Base-by-base conservation (phyloP, 768 basidiomycete species). In the Pilatotrama ljubarskyi region DNA sequence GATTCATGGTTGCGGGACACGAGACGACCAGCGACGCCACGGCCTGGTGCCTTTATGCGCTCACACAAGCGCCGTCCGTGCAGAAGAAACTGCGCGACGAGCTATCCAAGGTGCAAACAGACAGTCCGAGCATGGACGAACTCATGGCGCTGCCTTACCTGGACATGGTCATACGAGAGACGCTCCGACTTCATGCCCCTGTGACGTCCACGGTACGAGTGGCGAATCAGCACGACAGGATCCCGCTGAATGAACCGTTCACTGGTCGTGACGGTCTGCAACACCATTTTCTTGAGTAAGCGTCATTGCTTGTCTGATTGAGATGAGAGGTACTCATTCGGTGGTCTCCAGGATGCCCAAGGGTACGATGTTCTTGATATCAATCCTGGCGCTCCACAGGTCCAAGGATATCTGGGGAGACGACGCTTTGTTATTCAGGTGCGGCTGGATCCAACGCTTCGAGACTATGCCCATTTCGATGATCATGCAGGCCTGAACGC, bases 111-210 rank as follows among this genome's bases (percentile, higher is more conserved):
- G 74, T 85, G 14, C 66, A 76, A 1, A 83, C 82, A 0, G 58
- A 51, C 5, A 13, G 48, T 1, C 87, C 87, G 2, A 77, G 80
- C 1, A 88, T 90, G 84, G 88, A 90, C 38, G 79, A 85, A 20
- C 78, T 91, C 1, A 80, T 82, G 54, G 74, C 79, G 0, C 74
- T 93, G 3, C 80, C 85, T 0, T 90, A 88, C 65, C 82, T 92
- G n/a, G 90, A 90, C 60, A 75, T 75, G 17, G 80, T 87, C 8
- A 75, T 87, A 2, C 78, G 81, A 5, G 87, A 88, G 70, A 81
- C 79, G 0, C 69, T 88, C 57, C 79, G 87, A 0, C 47, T 85
- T 0, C 76, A 87, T 61, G 56, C 84, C 0, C 84, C 85, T 0
- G 80, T 87, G 3, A 70, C 79, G 0, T 63, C 64, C 13, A 80